These are phyloP conservation scores for Fusarium virguliforme DNA, from an alignment of 2,329 filamentous ascomycete genomes.

Conservation along the genomic window DNA sequence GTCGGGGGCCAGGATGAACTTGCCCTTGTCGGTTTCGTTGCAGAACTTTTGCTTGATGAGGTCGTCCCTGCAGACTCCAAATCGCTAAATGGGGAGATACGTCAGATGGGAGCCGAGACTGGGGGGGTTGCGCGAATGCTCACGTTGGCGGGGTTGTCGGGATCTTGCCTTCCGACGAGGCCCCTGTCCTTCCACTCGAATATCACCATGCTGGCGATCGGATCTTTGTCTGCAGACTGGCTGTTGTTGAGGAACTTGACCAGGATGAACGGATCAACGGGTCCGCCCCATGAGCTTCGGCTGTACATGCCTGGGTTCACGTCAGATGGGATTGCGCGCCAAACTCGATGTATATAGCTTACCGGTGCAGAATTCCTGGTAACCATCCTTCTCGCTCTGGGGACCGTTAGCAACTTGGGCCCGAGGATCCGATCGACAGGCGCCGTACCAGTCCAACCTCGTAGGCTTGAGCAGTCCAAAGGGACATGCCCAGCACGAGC, in stretches of 20 bases:
- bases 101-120: conserved; percentile 29
- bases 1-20: conserved; percentile 87
- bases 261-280: conserved; percentile 89
- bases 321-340: conserved; percentile 21
- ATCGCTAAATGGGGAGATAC: conserved; percentile 52
- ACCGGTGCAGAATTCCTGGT: conserved; percentile 85
- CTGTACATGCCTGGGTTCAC: conserved; percentile 85
- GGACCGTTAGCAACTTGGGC: conserved; percentile 43
- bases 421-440: conserved; percentile 9
- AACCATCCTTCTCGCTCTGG: conserved; percentile 82
- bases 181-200: conserved; percentile 94
- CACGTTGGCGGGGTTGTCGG: conserved; percentile 70
- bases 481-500: conserved; percentile 68
- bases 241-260: conserved; percentile 80
- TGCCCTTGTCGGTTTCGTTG: conserved; percentile 82
- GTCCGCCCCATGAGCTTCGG: conserved; percentile 88
- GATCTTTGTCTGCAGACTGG: conserved; percentile 74
- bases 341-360: conserved; percentile 41
- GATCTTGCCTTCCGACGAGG: conserved; percentile 79
- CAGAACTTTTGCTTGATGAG: conserved; percentile 80
- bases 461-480: conserved; percentile 69
- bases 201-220: conserved; percentile 86
- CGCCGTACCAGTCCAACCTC: conserved; percentile 71
- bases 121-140: conserved; percentile 39
- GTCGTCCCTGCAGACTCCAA: conserved; percentile 80